Evolutionary conservation across 148 eudicot genomes (phyloP).

Genomic region (Chenopodium formosanum): DNA sequence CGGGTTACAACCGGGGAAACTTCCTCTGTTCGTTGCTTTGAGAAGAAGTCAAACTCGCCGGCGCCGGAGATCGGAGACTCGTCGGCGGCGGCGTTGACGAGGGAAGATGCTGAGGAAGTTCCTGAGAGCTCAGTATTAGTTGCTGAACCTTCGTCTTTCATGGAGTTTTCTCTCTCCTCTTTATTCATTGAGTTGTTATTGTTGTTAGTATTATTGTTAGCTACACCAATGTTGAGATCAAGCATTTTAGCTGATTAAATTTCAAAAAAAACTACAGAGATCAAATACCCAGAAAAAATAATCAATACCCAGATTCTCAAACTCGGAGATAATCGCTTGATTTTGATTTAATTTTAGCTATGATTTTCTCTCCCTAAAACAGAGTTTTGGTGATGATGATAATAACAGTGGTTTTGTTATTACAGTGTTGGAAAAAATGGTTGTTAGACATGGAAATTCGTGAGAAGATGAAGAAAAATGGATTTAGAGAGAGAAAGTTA

Average conservation of each 20-base stretch:
- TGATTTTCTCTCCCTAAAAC: not conserved
- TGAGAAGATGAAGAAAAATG: not conserved
- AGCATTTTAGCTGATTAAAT: constrained; percentile 32
- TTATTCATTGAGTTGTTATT: not conserved
- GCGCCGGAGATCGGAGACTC: constrained; percentile 34
- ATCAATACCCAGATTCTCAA: constrained; percentile 14
- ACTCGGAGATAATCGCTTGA: not conserved
- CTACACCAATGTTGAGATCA: constrained; percentile 51
- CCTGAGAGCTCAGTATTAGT: constrained; percentile 42
- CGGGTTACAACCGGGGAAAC: constrained; percentile 35
- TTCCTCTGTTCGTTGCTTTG: constrained; percentile 2
- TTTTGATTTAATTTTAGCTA: not conserved
- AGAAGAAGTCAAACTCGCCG: constrained; percentile 29
- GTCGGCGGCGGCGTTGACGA: constrained; percentile 43
- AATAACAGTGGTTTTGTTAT: too few relatives aligned
- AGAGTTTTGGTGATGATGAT: not conserved
- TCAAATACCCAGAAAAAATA: not conserved
- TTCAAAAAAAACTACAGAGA: not conserved
- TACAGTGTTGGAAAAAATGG: not conserved
- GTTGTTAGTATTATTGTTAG: not conserved
- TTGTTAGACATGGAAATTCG: constrained; percentile 3
- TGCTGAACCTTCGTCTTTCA: constrained; percentile 25
- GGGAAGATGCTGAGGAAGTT: constrained; percentile 50
- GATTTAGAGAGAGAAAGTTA: not conserved
- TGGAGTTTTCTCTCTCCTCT: not conserved